phyloP scores from a whole-genome alignment of 257 asterid genomes.

The Haberlea rhodopensis region DNA sequence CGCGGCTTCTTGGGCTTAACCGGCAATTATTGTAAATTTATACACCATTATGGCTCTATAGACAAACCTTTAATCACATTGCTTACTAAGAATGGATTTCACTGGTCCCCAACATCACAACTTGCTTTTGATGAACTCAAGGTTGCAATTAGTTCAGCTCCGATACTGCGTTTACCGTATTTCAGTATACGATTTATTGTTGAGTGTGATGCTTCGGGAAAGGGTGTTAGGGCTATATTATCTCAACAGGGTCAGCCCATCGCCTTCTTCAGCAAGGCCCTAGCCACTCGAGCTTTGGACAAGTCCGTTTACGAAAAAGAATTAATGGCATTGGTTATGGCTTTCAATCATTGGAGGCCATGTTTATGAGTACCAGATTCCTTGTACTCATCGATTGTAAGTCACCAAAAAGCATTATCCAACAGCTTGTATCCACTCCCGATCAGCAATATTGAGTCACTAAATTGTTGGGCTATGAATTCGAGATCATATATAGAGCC shows the following conservation, averaged over 20 bases:
- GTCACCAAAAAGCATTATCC: background rate
- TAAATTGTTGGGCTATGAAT: conserved; percentile 10
- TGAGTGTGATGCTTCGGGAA: no score
- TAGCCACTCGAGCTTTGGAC: background rate
- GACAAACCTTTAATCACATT: background rate
- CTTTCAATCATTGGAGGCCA: background rate
- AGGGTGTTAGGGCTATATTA: no score
- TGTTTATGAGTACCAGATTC: background rate
- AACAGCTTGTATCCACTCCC: background rate
- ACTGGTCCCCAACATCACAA: background rate
- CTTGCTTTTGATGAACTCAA: background rate
- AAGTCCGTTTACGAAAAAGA: conserved; percentile 1
- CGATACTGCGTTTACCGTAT: no score
- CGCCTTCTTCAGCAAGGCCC: background rate
- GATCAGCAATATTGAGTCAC: background rate
- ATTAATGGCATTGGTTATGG: background rate
- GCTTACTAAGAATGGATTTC: background rate
- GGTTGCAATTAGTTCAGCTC: no score
- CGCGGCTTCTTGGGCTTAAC: conserved; percentile 4
- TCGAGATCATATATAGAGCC: background rate
- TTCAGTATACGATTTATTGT: no score
- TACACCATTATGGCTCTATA: background rate
- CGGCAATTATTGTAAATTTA: background rate
- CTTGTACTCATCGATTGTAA: background rate
- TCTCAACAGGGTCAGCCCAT: background rate